Percentiles rank a stretch among this genome's conserved stretches.
These are phyloP conservation scores for Chrysoporthe cubensis DNA, from an alignment of 2,329 filamentous ascomycete species.

Conservation along the genomic window DNA sequence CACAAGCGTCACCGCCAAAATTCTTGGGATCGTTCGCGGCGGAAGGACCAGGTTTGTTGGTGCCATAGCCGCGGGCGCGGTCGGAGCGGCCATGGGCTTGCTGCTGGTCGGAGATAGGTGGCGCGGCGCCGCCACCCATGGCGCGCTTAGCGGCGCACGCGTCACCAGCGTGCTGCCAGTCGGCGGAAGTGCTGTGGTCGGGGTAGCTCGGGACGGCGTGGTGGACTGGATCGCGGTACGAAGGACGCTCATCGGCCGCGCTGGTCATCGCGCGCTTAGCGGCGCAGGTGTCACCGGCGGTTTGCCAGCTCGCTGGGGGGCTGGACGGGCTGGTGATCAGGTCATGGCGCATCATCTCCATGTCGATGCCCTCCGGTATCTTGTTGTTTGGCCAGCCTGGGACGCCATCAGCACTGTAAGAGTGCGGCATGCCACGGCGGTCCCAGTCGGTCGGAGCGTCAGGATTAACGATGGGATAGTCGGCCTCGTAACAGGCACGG, in stretches of 20 bases:
- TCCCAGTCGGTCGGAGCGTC: background rate
- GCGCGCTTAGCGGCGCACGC: background rate
- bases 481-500: background rate
- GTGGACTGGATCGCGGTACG: background rate
- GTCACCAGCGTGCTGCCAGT: constrained; percentile 7
- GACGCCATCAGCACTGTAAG: background rate
- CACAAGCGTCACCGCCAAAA: constrained; percentile 8
- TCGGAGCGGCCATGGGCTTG: background rate
- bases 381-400: background rate
- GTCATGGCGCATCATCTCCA: background rate
- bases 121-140: background rate
- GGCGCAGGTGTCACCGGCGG: background rate
- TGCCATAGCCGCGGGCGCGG: background rate
- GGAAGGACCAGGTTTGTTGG: background rate
- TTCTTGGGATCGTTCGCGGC: background rate
- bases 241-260: background rate
- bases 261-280: constrained; percentile 7
- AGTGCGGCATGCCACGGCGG: constrained; percentile 5
- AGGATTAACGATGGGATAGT: constrained; percentile 6
- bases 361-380: constrained; percentile 4
- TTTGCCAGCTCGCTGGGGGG: background rate
- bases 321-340: background rate
- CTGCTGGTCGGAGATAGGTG: background rate
- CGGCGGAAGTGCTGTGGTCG: background rate
- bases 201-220: background rate